phyloP scores from a whole-genome alignment of 176 grass and related monocot species.

The Tillandsia leiboldiana region DNA sequence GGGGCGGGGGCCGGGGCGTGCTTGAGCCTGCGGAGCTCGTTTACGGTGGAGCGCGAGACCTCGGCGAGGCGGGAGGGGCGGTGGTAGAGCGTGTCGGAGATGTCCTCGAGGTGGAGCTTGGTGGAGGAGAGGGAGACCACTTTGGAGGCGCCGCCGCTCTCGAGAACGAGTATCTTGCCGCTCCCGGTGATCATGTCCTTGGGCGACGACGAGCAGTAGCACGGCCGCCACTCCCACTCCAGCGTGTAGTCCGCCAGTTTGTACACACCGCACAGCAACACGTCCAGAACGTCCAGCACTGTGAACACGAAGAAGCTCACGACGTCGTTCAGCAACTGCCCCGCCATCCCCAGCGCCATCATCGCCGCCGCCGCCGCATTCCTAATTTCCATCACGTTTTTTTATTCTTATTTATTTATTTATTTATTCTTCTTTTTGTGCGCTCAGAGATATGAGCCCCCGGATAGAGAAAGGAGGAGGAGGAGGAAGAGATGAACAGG shows the following conservation, averaged over 20 bases:
- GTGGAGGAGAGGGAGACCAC: conserved; percentile 63
- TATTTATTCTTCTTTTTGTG: no score
- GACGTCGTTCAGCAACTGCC: conserved; percentile 53
- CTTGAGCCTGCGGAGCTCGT: conserved; percentile 32
- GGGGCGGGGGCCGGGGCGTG: neutral
- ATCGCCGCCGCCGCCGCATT: neutral
- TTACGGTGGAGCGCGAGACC: conserved; percentile 9
- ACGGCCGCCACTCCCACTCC: conserved; percentile 80
- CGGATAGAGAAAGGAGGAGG: neutral
- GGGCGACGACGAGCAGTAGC: conserved; percentile 66
- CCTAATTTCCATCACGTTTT: neutral
- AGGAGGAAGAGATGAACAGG: conserved; percentile 1
- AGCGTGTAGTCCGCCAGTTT: conserved; percentile 66
- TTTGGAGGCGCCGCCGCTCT: conserved; percentile 67
- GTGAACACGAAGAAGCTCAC: conserved; percentile 77
- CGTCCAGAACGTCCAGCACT: conserved; percentile 63
- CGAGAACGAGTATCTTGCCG: conserved; percentile 74
- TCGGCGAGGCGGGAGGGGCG: conserved; percentile 54
- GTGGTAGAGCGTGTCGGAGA: conserved; percentile 89
- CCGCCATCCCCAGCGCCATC: conserved; percentile 43
- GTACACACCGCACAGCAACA: conserved; percentile 62
- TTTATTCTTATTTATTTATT: no score
- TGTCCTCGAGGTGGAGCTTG: conserved; percentile 85
- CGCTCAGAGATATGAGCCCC: no score
- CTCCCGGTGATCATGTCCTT: conserved; percentile 23